Conservation (phyloP, 257 asterid genomes). For the Solanum appendiculatum region DNA sequence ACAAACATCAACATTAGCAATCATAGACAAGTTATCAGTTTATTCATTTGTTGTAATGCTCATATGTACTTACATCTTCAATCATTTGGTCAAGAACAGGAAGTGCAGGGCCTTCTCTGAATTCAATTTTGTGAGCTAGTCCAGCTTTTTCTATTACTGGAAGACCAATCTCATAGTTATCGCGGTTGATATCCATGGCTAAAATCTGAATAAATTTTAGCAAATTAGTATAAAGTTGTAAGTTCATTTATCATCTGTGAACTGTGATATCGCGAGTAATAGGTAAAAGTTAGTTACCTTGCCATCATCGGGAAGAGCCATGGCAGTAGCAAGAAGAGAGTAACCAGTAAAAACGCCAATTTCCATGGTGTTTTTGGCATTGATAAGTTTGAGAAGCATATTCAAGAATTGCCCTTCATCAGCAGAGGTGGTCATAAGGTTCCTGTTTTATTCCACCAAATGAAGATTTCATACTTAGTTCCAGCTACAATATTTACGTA, state of each 20-base stretch:
- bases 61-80: not conserved
- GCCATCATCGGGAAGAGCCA: slow-evolving; percentile 52
- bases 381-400: slow-evolving; percentile 46
- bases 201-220: slow-evolving; percentile 14
- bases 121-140: slow-evolving; percentile 38
- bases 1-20: not conserved
- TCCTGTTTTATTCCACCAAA: slow-evolving; percentile 15
- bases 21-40: not conserved
- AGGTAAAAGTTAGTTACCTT: slow-evolving; percentile 9
- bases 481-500: not conserved
- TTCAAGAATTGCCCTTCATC: slow-evolving; percentile 48
- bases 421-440: slow-evolving; percentile 47
- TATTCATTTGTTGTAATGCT: not conserved
- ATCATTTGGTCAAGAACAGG: slow-evolving; percentile 10
- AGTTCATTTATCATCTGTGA: not conserved
- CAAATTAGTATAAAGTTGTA: not conserved
- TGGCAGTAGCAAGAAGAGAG: slow-evolving; percentile 50
- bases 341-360: slow-evolving; percentile 58
- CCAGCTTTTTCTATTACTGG: slow-evolving; percentile 43
- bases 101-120: slow-evolving; percentile 13
- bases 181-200: slow-evolving; percentile 45
- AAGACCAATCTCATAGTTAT: slow-evolving; percentile 40
- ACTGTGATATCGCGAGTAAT: not conserved
- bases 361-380: slow-evolving; percentile 42
- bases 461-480: not conserved